These are phyloP conservation scores for Cladosporium oxysporum DNA, from an alignment of 2,329 filamentous ascomycete species.

Conservation along the genomic window DNA sequence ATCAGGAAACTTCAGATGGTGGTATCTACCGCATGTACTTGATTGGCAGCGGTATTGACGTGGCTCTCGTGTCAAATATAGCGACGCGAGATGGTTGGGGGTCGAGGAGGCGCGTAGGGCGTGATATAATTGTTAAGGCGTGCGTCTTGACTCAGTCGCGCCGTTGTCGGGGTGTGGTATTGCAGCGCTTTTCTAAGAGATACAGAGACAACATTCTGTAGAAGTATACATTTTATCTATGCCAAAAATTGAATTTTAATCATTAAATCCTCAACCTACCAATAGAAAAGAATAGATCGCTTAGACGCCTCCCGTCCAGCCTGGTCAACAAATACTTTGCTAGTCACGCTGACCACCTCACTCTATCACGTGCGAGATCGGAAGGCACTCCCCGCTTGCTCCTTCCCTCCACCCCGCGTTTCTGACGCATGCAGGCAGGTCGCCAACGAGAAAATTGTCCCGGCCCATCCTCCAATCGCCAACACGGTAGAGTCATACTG, in stretches of 20 bases:
- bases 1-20: background rate
- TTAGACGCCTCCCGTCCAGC: background rate
- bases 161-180: background rate
- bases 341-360: background rate
- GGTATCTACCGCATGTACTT: background rate
- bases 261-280: background rate
- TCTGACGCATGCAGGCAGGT: conserved; percentile 10
- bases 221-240: background rate
- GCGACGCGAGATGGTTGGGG: background rate
- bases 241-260: background rate
- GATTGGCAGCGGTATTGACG: background rate
- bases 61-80: background rate
- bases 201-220: background rate
- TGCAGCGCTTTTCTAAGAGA: background rate
- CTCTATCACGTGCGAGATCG: conserved; percentile 10
- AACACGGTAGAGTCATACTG: conserved; percentile 24
- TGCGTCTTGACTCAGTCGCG: background rate
- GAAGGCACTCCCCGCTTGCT: conserved; percentile 6
- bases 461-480: background rate
- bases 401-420: conserved; percentile 9
- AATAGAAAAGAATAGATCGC: background rate
- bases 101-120: background rate
- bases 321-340: background rate
- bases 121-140: background rate
- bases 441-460: conserved; percentile 16